These are phyloP conservation scores for Xylariaceae sp. DNA, from an alignment of 2,329 filamentous ascomycete species.

Conservation along the genomic window DNA sequence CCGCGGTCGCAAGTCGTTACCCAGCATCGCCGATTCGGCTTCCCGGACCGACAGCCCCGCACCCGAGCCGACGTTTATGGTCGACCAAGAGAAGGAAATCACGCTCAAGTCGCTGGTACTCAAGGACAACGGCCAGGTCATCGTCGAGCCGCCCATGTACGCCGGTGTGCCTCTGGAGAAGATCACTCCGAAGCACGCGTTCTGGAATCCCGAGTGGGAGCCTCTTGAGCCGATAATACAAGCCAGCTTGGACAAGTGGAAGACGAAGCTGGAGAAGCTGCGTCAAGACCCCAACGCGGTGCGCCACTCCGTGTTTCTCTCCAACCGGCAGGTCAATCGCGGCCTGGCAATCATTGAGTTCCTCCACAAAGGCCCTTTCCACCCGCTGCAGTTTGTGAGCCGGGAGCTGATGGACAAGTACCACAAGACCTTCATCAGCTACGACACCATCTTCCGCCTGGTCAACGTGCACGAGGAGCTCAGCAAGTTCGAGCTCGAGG, in stretches of 20 bases:
- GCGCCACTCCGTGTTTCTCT: conserved; percentile 43
- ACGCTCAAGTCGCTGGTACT: conserved; percentile 41
- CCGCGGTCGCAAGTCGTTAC: conserved; percentile 27
- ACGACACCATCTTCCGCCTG: conserved; percentile 53
- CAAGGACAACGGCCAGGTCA: conserved; percentile 43
- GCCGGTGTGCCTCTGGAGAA: conserved; percentile 48
- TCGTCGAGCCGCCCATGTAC: conserved; percentile 47
- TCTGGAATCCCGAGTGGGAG: conserved; percentile 52
- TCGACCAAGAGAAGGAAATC: conserved; percentile 40
- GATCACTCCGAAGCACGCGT: conserved; percentile 45
- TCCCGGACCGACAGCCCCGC: conserved; percentile 21
- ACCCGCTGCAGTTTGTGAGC: conserved; percentile 51
- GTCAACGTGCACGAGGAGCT: conserved; percentile 50
- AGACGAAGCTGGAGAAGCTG: conserved; percentile 38
- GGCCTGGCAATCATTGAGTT: conserved; percentile 49
- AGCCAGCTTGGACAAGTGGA: conserved; percentile 42
- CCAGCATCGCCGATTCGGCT: conserved; percentile 23
- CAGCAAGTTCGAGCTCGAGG: conserved; percentile 46
- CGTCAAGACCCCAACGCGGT: conserved; percentile 25
- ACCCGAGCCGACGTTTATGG: conserved; percentile 10
- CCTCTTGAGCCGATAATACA: conserved; percentile 39
- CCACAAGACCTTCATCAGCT: conserved; percentile 39
- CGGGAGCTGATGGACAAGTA: conserved; percentile 45
- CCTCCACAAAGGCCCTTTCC: conserved; percentile 44
- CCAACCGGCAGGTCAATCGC: conserved; percentile 51